Evolutionary conservation across 306 rosid species (phyloP).

Genomic region (Ormosia emarginata): DNA sequence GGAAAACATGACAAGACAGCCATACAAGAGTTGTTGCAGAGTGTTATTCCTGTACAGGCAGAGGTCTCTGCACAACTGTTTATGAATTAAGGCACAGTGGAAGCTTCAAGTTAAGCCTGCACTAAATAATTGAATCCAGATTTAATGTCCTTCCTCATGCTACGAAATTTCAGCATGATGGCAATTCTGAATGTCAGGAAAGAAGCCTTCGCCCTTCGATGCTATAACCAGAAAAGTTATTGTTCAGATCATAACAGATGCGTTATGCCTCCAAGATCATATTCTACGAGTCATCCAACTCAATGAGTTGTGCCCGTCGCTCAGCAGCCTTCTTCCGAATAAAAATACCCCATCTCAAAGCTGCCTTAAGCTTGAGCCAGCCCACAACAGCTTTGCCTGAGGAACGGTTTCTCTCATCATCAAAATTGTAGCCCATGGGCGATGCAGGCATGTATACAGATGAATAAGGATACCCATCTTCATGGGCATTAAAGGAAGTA

Average conservation of each 20-base stretch:
- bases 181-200: constrained; percentile 20
- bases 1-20: constrained; percentile 20
- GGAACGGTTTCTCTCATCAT: constrained; percentile 61
- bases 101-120: constrained; percentile 22
- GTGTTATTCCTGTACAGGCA: constrained; percentile 33
- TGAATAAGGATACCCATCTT: constrained; percentile 53
- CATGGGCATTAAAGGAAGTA: constrained; percentile 41
- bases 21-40: constrained; percentile 9
- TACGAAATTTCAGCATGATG: constrained; percentile 14
- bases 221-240: constrained; percentile 5
- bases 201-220: not conserved
- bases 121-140: constrained; percentile 16
- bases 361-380: constrained; percentile 94
- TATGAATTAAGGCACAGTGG: constrained; percentile 12
- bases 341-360: constrained; percentile 91
- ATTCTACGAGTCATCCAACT: constrained; percentile 68
- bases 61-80: constrained; percentile 24
- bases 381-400: constrained; percentile 93
- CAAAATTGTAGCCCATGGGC: constrained; percentile 38
- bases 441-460: constrained; percentile 46
- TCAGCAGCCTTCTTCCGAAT: constrained; percentile 81
- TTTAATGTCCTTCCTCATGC: constrained; percentile 22
- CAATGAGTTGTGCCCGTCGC: constrained; percentile 85
- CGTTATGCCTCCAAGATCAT: constrained; percentile 22
- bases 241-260: constrained; percentile 20